phyloP scores from a whole-genome alignment of 768 basidiomycete species.

The Leccinum longicurvipes region DNA sequence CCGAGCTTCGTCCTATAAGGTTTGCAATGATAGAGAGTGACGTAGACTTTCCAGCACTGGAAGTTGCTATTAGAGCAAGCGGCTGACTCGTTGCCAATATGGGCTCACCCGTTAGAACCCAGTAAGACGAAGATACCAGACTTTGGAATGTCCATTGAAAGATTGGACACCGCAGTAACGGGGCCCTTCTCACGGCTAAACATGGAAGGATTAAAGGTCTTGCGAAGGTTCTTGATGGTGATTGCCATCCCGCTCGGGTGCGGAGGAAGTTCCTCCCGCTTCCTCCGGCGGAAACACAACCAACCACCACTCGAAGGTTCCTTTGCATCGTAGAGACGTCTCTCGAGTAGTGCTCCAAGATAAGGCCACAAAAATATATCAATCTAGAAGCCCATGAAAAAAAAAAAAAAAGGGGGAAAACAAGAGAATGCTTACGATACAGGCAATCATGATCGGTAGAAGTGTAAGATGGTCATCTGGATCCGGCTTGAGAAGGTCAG shows the following conservation, averaged over 20 bases:
- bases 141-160: slow-evolving; percentile 68
- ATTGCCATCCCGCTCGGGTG: slow-evolving; percentile 49
- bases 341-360: slow-evolving; percentile 58
- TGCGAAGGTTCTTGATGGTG: slow-evolving; percentile 57
- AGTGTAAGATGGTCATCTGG: slow-evolving; percentile 56
- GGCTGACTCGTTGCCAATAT: neutral
- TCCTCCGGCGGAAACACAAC: slow-evolving; percentile 20
- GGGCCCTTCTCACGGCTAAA: slow-evolving; percentile 44
- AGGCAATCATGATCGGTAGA: slow-evolving; percentile 59
- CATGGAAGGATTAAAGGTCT: slow-evolving; percentile 51
- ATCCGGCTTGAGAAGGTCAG: slow-evolving; percentile 54
- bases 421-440: slow-evolving; percentile 45
- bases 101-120: slow-evolving; percentile 61
- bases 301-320: slow-evolving; percentile 32
- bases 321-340: slow-evolving; percentile 56
- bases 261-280: slow-evolving; percentile 15
- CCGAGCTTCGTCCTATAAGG: slow-evolving; percentile 55
- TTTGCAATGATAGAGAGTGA: slow-evolving; percentile 64
- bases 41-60: slow-evolving; percentile 77
- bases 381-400: slow-evolving; percentile 40
- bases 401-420: no score
- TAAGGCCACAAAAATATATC: slow-evolving; percentile 74
- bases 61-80: slow-evolving; percentile 1
- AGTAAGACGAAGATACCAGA: slow-evolving; percentile 74
- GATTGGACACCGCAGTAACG: slow-evolving; percentile 62